Base-by-base conservation (phyloP, 1,139 yeast genomes). In the Protomyces inundatus region DNA sequence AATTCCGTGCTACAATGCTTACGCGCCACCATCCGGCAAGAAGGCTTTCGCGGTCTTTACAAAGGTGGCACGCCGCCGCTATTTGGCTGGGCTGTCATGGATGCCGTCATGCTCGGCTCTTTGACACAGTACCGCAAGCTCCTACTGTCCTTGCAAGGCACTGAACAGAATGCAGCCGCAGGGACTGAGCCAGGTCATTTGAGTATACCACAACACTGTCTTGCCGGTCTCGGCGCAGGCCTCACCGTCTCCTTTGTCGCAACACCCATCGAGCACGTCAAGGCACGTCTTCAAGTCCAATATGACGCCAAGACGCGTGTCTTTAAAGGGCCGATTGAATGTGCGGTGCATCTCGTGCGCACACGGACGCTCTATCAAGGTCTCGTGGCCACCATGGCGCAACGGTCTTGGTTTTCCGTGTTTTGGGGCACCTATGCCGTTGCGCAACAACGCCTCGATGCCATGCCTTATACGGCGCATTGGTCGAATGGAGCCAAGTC, bases 351-450 rank as follows among this genome's bases (percentile, higher is more conserved):
- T 16, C 56, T 58, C 42, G 36, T 58, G 12, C 39, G 53, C 7
- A 42, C 52, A 14, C 39, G 53, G 5, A 36, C 40, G 16, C 50
- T 60, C 39, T 60, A 54, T 40, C 45, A 60, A 6, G 64, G 64
- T 14, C 78, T 90, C 60, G 75, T 85, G n/a, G 85, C 96, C 10
- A 90, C 97, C 0, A 84, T 90, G 87, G 80, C 90, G 12, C 90
- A 90, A 77, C 80, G 97, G 71, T 85, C 96, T 0, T 88, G 88
- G 75, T 90, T 90, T 72, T 80, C 88, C 51, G 88, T 88, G 67
- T 90, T 96, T 95, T 90, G 97, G 97, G 96, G 96, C 1, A 85
- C 95, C 0, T 90, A 90, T 72, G 96, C 90, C 71, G 67, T 89
- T 10, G 82, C 89, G 73, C 88, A 95, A 9, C 80, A 81, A 64